A percentile compares a stretch with the other conserved stretches of the same genome.
These are phyloP conservation scores for Trichothecium roseum DNA, from an alignment of 2,329 filamentous ascomycete genomes.

Conservation along the genomic window DNA sequence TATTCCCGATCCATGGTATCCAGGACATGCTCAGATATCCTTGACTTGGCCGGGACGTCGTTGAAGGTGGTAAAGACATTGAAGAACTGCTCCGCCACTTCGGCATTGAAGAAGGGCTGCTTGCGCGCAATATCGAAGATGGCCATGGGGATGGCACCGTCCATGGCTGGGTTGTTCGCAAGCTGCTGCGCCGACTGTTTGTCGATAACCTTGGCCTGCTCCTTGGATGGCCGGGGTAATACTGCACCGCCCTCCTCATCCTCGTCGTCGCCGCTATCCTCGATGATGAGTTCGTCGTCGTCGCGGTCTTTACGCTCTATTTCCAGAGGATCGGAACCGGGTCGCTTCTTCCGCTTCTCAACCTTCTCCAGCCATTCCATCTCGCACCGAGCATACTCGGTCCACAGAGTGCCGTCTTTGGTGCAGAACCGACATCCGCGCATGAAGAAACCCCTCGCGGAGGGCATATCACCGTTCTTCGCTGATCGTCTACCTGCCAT, in stretches of 20 bases:
- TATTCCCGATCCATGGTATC: conserved; percentile 49
- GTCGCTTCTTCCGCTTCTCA: conserved; percentile 52
- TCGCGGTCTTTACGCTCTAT: conserved; percentile 36
- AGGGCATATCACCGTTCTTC: conserved; percentile 74
- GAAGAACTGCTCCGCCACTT: conserved; percentile 68
- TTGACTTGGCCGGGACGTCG: conserved; percentile 51
- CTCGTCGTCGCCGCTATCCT: conserved; percentile 32
- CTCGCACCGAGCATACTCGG: conserved; percentile 85
- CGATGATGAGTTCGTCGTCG: conserved; percentile 33
- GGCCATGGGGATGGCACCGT: conserved; percentile 86
- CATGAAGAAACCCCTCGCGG: conserved; percentile 76
- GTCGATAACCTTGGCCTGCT: conserved; percentile 32
- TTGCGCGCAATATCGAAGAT: conserved; percentile 82
- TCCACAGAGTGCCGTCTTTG: conserved; percentile 62
- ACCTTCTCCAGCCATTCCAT: conserved; percentile 86
- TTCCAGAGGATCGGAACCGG: conserved; percentile 26
- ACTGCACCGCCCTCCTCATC: conserved; percentile 28
- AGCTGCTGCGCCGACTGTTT: conserved; percentile 39
- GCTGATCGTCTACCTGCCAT: conserved; percentile 73
- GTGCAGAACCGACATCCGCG: conserved; percentile 85
- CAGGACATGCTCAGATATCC: conserved; percentile 65
- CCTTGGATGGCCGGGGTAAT: conserved; percentile 33
- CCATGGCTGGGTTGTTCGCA: conserved; percentile 70
- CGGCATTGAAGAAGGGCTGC: conserved; percentile 58
- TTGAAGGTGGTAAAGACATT: conserved; percentile 64